Evolutionary conservation across 306 rosid species (phyloP), one percentile per base, ranked within the genome.

Genomic region (Begonia peltatifolia): DNA sequence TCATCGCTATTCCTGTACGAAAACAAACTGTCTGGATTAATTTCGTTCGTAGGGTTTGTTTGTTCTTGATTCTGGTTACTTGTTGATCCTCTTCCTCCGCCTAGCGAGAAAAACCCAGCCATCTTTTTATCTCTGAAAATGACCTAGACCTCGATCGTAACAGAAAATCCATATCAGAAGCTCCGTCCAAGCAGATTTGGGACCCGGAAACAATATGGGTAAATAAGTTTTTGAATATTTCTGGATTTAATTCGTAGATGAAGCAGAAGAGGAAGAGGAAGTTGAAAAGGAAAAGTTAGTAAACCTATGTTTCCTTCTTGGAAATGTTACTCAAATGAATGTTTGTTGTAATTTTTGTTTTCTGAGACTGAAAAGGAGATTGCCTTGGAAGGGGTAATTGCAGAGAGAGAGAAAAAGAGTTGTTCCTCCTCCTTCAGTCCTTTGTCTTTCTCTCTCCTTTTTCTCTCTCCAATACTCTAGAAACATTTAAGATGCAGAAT

Each of bases 91-190:
- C 14, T 56, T 51, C 65, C 71, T 61, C 74, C 77, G 5, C 94
- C 86, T 90, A 90, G 20, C 57, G 94, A 75, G 84, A 90, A 90
- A 54, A 90, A 71, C 54, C 94, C 96, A 30, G 96, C 94, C 96
- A 86, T 86, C 69, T 57, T 42, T 68, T 57, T 38, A 14, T 55
- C 49, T n/a, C 60, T 63, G 36, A 17, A 47, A 57, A 69, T 71
- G 71, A 64, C 74, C 73, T 63, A 54, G 52, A 43, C 69, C 70
- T 64, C 62, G 70, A 68, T 59, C 68, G 69, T 71, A 71, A 49
- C 68, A 55, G 63, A 71, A 70, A 69, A 82, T 84, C 97, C 97
- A 89, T 89, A 80, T 79, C 93, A 82, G 69, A 42, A 64, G 50
- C 53, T 59, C 70, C 55, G 25, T 60, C 35, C 65, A 63, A 13